Conservation (phyloP, 768 basidiomycete species). For the Lentinus tigrinus region DNA sequence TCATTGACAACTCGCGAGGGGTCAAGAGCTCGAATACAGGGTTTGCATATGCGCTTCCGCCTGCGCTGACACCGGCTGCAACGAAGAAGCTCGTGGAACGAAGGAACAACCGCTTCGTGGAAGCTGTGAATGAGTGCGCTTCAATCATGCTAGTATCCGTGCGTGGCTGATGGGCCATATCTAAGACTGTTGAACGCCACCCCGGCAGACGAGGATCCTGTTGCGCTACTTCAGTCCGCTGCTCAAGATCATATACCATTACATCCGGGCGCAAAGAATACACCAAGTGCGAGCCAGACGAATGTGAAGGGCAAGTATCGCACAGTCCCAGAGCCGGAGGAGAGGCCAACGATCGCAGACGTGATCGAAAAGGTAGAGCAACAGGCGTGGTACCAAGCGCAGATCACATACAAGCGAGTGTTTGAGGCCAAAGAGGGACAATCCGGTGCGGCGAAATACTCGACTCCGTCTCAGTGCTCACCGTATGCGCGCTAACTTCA, state of each 20-base stretch:
- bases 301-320: slow-evolving; percentile 15
- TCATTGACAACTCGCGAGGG: slow-evolving; percentile 45
- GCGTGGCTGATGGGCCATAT: not conserved
- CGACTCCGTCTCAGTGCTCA: not conserved
- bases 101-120: slow-evolving; percentile 61
- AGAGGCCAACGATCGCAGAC: slow-evolving; percentile 56
- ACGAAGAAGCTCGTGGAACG: slow-evolving; percentile 70
- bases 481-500: not conserved
- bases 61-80: slow-evolving; percentile 52
- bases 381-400: slow-evolving; percentile 66
- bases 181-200: slow-evolving; percentile 59
- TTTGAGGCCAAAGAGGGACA: slow-evolving; percentile 52
- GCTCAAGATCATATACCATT: slow-evolving; percentile 72
- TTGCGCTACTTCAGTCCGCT: slow-evolving; percentile 60
- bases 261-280: slow-evolving; percentile 39
- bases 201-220: slow-evolving; percentile 55
- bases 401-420: slow-evolving; percentile 60
- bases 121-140: slow-evolving; percentile 66
- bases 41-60: slow-evolving; percentile 30
- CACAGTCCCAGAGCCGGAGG: slow-evolving; percentile 40
- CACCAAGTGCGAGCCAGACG: not conserved
- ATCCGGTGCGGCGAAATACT: slow-evolving; percentile 40
- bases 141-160: not conserved
- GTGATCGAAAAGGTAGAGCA: slow-evolving; percentile 58
- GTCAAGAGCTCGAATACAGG: slow-evolving; percentile 30